Percentiles rank a stretch among this genome's conserved stretches.
phyloP scores from a whole-genome alignment of 1,139 yeast species.

The Schizosaccharomyces versatilis region DNA sequence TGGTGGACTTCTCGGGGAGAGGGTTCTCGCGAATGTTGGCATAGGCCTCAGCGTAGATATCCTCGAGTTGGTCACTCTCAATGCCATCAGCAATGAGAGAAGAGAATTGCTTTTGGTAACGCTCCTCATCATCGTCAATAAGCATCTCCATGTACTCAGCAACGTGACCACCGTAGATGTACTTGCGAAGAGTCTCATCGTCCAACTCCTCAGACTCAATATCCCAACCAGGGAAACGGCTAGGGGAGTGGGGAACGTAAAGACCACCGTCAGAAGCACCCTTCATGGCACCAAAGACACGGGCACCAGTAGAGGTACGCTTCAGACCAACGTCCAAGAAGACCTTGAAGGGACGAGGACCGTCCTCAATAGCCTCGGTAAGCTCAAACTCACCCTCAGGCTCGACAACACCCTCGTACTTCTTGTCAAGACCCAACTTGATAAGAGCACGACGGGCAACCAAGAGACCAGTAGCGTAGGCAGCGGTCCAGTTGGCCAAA shows the following conservation, averaged over 20 bases:
- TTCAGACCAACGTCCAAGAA: constrained; percentile 98
- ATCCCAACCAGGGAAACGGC: constrained; percentile 99
- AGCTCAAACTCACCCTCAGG: constrained; percentile 97
- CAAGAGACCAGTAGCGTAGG: constrained; percentile 95
- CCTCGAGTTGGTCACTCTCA: constrained; percentile 94
- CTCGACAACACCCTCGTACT: constrained; percentile 97
- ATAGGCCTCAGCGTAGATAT: constrained; percentile 69
- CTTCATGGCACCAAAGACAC: constrained; percentile 96
- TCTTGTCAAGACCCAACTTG: constrained; percentile 95
- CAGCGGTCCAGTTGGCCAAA: constrained; percentile 99
- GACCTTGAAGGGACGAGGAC: constrained; percentile 99
- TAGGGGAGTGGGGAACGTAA: constrained; percentile 96
- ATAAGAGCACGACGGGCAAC: constrained; percentile 98
- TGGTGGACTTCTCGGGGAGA: constrained; percentile 69
- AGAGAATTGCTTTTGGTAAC: constrained; percentile 90
- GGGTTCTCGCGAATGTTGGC: constrained; percentile 87
- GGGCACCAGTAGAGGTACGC: constrained; percentile 99
- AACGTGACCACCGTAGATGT: constrained; percentile 99
- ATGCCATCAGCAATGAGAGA: constrained; percentile 90
- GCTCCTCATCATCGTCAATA: constrained; percentile 99
- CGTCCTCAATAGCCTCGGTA: constrained; percentile 98
- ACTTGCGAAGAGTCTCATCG: constrained; percentile 91
- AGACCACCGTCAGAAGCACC: constrained; percentile 99
- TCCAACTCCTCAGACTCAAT: constrained; percentile 95
- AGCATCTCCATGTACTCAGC: constrained; percentile 99